phyloP scores from a whole-genome alignment of 179 eudicot species.

The Dionaea muscipula region DNA sequence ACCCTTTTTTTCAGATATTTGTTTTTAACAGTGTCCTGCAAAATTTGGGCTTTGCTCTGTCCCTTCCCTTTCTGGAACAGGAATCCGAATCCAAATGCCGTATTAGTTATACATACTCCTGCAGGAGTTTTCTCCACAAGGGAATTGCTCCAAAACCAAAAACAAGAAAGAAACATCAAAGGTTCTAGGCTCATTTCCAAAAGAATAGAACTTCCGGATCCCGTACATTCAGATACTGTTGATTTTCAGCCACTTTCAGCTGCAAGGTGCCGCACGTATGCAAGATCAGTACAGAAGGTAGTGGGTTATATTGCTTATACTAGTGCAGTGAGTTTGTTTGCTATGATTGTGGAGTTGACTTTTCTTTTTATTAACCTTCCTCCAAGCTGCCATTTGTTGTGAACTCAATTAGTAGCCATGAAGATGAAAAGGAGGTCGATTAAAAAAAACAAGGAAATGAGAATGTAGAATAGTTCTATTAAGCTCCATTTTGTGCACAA shows the following conservation, averaged over 20 bases:
- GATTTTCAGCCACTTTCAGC: constrained; percentile 43
- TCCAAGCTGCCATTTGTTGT: too few relatives aligned
- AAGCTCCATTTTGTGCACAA: neutral
- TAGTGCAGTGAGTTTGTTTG: neutral
- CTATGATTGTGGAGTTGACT: too few relatives aligned
- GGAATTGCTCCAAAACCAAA: constrained; percentile 41
- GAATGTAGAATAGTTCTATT: neutral
- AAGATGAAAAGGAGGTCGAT: too few relatives aligned
- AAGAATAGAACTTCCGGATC: constrained; percentile 29
- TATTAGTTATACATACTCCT: constrained; percentile 59
- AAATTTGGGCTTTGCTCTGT: neutral
- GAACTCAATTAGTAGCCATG: too few relatives aligned
- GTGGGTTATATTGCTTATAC: neutral
- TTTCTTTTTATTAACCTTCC: too few relatives aligned
- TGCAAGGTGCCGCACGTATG: constrained; percentile 65
- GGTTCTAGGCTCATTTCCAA: constrained; percentile 57
- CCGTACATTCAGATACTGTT: constrained; percentile 20
- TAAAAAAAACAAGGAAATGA: neutral
- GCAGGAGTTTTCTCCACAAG: constrained; percentile 41
- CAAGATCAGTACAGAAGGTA: constrained; percentile 47
- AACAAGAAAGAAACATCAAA: constrained; percentile 32
- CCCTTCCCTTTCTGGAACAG: constrained; percentile 27
- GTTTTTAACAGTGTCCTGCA: neutral
- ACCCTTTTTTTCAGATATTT: neutral
- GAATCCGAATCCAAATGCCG: constrained; percentile 61